Evolutionary conservation across 306 rosid species (phyloP), one percentile per base, ranked within the genome.

Genomic region (Boehmeria nivea): DNA sequence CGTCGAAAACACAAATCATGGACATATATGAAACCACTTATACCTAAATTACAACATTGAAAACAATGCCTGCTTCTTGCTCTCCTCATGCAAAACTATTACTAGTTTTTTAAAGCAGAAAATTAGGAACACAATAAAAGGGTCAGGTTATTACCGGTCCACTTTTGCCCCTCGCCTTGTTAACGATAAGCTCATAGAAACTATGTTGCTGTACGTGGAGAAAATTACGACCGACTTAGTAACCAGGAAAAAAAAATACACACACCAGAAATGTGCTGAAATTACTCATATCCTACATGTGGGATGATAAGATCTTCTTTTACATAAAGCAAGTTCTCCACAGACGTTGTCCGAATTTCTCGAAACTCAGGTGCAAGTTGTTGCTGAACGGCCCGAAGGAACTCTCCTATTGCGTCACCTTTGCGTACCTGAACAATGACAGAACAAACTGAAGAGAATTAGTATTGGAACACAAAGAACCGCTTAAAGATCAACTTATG

Each of bases 281-380:
- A 54, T 36, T 15, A 11, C 6, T 26, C 60, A 16, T 2, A 48
- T 56, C 83, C 27, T 87, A 87, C 96, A 67, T 91, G 95, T 44
- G 99, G 96, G 70, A 91, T 84, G 75, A 91, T 91, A 45, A 91
- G 99, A 43, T 91, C 99, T 79, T 91, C 95, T 72, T 91, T 91
- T 65, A 91, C 99, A 72, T 84, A 91, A 8, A 91, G 81, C 83
- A 91, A 73, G 76, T 91, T 91, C 79, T 91, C 99, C 64, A 87
- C 95, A 6, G 99, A 84, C 51, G 99, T 82, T 11, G 99, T 87
- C 65, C 93, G 79, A 63, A 91, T 88, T 73, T 91, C 99, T 54
- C 93, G 83, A 71, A 87, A 91, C 69, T 87, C 96, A 14, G 95
- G 96, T 20, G 96, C 96, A 55, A 91, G 79, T 75, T 91, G 98